Evolutionary conservation across 805 yeast species (phyloP).

Genomic region (Metschnikowia vanudenii): DNA sequence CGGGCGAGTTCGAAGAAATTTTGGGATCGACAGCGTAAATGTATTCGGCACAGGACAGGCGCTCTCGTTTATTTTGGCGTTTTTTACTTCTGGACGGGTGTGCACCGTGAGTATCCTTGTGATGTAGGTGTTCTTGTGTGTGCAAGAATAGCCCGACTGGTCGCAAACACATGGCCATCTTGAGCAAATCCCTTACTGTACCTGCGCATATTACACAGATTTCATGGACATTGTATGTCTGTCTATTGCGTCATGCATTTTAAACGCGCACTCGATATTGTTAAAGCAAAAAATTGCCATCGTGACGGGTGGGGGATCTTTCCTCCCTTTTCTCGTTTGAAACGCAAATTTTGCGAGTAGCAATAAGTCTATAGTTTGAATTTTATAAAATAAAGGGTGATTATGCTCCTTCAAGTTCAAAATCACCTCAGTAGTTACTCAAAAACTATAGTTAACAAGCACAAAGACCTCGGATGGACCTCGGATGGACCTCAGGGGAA

Average conservation of each 20-base stretch:
- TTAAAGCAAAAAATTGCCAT: too few species aligned
- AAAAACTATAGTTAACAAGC: too few species aligned
- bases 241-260: slow-evolving; percentile 7
- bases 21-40: slow-evolving; percentile 5
- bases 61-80: neutral
- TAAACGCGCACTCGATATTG: too few species aligned
- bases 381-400: too few species aligned
- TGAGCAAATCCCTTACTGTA: slow-evolving; percentile 1
- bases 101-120: neutral
- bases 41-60: slow-evolving; percentile 1
- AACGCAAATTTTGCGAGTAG: too few species aligned
- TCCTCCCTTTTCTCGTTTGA: neutral
- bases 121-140: neutral
- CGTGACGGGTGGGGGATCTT: neutral
- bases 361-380: too few species aligned
- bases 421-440: too few species aligned
- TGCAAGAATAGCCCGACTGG: slow-evolving; percentile 5
- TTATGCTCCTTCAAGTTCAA: too few species aligned
- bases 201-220: slow-evolving; percentile 7
- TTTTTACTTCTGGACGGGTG: neutral
- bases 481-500: too few species aligned
- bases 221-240: neutral
- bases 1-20: neutral
- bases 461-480: too few species aligned
- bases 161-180: neutral